Conservation (phyloP, 1,139 yeast species). For the Spathaspora jeffriesii region DNA sequence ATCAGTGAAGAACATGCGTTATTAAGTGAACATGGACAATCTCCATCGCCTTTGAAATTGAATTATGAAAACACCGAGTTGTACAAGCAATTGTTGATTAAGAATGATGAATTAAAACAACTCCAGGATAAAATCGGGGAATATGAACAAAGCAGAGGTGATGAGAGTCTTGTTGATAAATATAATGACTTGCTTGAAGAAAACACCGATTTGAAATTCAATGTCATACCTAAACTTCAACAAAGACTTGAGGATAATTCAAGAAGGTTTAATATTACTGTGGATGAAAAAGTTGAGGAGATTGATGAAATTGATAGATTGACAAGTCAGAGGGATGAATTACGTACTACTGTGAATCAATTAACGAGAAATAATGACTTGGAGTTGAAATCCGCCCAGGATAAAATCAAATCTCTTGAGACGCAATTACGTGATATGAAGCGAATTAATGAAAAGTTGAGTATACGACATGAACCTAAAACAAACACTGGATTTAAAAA, state of each 20-base stretch:
- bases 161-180: constrained; percentile 29
- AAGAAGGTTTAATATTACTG: not conserved
- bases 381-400: constrained; percentile 40
- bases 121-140: constrained; percentile 43
- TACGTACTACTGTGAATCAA: constrained; percentile 52
- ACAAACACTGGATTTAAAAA: not conserved
- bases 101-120: constrained; percentile 48
- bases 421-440: constrained; percentile 35
- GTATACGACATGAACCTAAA: constrained; percentile 14
- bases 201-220: constrained; percentile 43
- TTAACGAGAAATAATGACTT: constrained; percentile 35
- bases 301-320: constrained; percentile 31
- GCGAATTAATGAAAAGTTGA: constrained; percentile 34
- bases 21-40: constrained; percentile 52
- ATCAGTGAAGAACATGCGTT: constrained; percentile 72
- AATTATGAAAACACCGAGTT: constrained; percentile 58
- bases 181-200: constrained; percentile 41
- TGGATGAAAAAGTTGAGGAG: not conserved
- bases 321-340: constrained; percentile 56
- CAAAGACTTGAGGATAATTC: not conserved
- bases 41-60: constrained; percentile 56
- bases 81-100: constrained; percentile 44
- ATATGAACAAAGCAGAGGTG: constrained; percentile 19
- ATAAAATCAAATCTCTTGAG: constrained; percentile 44
- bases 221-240: constrained; percentile 26